phyloP scores from a whole-genome alignment of 192 early-diverging fungal species.

The Gigaspora rosea region DNA sequence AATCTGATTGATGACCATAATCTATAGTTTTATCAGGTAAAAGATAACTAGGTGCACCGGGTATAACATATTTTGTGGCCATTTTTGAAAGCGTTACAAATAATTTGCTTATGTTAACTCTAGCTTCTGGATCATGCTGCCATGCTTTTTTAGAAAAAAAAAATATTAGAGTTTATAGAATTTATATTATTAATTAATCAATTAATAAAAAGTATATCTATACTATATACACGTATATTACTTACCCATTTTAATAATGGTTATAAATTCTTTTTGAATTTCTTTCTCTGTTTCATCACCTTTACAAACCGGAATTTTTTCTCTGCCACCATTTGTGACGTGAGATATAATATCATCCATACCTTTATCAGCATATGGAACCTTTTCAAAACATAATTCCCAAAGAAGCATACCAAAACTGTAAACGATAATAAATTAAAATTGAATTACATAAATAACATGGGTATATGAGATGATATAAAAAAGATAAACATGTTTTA shows the following conservation, averaged over 20 bases:
- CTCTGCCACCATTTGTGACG: neutral
- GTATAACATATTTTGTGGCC: neutral
- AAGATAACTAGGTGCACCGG: neutral
- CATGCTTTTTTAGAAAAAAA: neutral
- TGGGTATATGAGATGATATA: neutral
- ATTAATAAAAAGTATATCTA: too few relatives aligned
- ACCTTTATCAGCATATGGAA: neutral
- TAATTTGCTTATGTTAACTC: neutral
- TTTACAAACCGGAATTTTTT: neutral
- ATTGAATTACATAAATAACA: neutral
- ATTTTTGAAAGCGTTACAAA: neutral
- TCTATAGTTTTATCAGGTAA: neutral
- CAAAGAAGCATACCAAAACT: constrained; percentile 24
- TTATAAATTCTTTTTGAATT: neutral
- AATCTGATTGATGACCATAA: neutral
- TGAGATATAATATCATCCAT: neutral
- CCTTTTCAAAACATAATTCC: neutral
- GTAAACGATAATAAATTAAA: neutral
- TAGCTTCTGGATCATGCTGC: neutral
- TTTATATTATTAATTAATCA: neutral
- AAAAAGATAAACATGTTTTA: too few relatives aligned
- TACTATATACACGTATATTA: neutral
- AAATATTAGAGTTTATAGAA: neutral
- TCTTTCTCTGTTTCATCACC: neutral
- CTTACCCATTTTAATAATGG: neutral